Conservation (phyloP, 2,329 filamentous ascomycete genomes). For the Sporothrix pseudoabietina region DNA sequence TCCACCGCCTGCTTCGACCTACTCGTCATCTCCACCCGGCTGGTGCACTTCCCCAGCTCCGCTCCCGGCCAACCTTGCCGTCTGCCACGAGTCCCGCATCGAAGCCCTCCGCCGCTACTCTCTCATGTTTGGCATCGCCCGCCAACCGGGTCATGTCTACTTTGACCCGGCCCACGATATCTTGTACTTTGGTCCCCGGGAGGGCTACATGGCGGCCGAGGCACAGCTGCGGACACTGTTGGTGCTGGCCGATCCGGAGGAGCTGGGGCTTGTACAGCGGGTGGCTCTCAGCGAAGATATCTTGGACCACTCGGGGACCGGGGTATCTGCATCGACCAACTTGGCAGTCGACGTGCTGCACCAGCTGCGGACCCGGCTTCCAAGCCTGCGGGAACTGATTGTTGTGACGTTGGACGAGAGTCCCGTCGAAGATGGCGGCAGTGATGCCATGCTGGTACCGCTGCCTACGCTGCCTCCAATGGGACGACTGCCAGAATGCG, state of each 20-base stretch:
- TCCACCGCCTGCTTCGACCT: constrained; percentile 27
- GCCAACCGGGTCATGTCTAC: constrained; percentile 47
- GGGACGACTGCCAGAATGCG: neutral
- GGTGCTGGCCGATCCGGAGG: constrained; percentile 46
- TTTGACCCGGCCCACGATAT: constrained; percentile 49
- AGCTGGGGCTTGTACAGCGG: constrained; percentile 47
- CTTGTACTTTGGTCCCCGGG: constrained; percentile 52
- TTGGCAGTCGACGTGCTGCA: constrained; percentile 47
- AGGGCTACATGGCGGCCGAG: constrained; percentile 50
- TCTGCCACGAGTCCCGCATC: constrained; percentile 50
- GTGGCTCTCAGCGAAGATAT: constrained; percentile 52
- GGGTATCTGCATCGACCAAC: constrained; percentile 41
- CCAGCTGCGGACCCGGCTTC: constrained; percentile 46
- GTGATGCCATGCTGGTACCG: constrained; percentile 37
- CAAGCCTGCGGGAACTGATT: constrained; percentile 47
- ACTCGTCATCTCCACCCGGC: constrained; percentile 15
- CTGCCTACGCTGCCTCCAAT: constrained; percentile 7
- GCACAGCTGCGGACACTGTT: constrained; percentile 51
- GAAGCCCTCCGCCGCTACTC: constrained; percentile 49
- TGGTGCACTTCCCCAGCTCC: constrained; percentile 49
- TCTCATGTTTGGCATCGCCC: constrained; percentile 48
- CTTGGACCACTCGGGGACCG: constrained; percentile 37
- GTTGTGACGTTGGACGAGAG: constrained; percentile 49
- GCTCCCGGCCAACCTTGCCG: constrained; percentile 50
- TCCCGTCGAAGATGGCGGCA: constrained; percentile 36